Evolutionary conservation across 768 basidiomycete species (phyloP).

Genomic region (Psilocybe cyanescens): DNA sequence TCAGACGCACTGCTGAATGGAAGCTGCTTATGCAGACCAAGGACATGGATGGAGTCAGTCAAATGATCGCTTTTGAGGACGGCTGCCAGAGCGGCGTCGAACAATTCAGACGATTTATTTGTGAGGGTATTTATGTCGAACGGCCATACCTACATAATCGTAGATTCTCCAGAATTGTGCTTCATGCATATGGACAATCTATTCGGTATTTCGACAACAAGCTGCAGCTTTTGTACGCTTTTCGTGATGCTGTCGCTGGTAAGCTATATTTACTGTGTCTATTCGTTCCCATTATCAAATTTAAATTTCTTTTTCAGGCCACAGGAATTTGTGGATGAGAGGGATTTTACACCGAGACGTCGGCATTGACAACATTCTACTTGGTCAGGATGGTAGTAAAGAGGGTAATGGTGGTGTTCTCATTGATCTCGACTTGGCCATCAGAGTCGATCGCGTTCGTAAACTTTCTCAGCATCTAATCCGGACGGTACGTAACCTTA

Average conservation of each 20-base stretch:
- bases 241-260: constrained; percentile 17
- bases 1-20: neutral
- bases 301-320: neutral
- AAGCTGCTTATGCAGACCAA: neutral
- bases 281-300: too few species aligned
- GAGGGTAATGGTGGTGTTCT: constrained; percentile 10
- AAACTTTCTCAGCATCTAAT: too few species aligned
- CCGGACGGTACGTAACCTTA: too few species aligned
- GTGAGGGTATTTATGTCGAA: too few species aligned
- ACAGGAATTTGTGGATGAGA: neutral
- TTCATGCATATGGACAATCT: constrained; percentile 12
- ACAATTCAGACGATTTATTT: too few species aligned
- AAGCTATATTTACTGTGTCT: neutral
- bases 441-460: neutral
- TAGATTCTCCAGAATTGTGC: constrained; percentile 4
- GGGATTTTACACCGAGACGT: constrained; percentile 19
- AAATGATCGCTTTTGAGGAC: neutral
- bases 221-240: constrained; percentile 5
- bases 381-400: neutral
- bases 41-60: constrained; percentile 3
- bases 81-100: too few species aligned
- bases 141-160: constrained; percentile 2
- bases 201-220: constrained; percentile 1
- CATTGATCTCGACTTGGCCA: constrained; percentile 19
- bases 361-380: constrained; percentile 14